Evolutionary conservation across 179 eudicot species (phyloP), one percentile per base, ranked within the genome.

Genomic region (Spergularia azorica): DNA sequence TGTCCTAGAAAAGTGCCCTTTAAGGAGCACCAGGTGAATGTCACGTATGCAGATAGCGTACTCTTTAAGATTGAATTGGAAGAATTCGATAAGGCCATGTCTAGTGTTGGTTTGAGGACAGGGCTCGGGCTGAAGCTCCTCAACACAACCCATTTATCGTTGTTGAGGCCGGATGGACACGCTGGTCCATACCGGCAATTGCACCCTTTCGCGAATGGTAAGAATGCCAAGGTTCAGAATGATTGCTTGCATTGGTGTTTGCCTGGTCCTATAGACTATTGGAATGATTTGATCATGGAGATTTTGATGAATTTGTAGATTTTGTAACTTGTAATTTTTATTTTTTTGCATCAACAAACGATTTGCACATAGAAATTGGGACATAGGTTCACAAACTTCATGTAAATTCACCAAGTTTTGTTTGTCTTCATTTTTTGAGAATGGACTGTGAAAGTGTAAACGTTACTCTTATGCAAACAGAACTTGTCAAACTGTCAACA

Each of bases 231-330:
- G 80, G 82, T 92, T 75, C 95, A 89, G 60, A 85, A 82, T 71
- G 98, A 94, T 76, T 94, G 98, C 70, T 71, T 94, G 84, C 98
- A 94, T 83, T 94, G 98, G 98, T 94, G 98, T 79, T 86, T 94
- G 84, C 97, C 98, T 0, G 98, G 98, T 2, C 98, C 98, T 2
- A 89, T 94, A 15, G 98, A 94, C 43, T 79, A 90, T 0, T 92
- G 95, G 97, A 94, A 94, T 74, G 92, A 89, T 20, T 67, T 94
- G 77, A 32, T 94, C 46, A 82, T 89, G 89, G 77, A 86, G 48
- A 84, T 85, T 80, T 18, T 94, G 80, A 67, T 85, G 20, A 79
- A 81, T 21, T 4, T 43, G 4, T 43, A 26, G 48, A 71, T 18
- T 65, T 67, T 46, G 68, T 21, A 5, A 15, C 32, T 26, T 26